Evolutionary conservation across 148 eudicot species (phyloP).

Genomic region (Tetragonia tetragonoides): DNA sequence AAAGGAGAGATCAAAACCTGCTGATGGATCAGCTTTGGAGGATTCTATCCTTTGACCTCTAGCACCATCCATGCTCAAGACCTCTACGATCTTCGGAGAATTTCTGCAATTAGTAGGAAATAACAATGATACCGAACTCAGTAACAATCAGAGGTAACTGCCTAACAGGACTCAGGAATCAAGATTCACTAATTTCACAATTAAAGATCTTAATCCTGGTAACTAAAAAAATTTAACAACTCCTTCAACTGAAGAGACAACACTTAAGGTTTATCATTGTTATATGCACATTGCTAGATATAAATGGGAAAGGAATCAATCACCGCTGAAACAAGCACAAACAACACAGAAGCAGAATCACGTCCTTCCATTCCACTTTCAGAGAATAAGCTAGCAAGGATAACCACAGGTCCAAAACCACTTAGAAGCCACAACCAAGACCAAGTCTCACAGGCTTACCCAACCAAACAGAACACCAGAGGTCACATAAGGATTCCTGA

Average conservation of each 20-base stretch:
- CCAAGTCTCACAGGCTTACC: not conserved
- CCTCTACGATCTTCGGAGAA: slow-evolving; percentile 63
- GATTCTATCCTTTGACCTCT: slow-evolving; percentile 58
- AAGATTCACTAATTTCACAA: not conserved
- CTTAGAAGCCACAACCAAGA: not conserved
- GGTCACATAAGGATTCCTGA: no score
- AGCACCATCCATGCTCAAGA: slow-evolving; percentile 70
- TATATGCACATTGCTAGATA: no score
- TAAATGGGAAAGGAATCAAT: not conserved
- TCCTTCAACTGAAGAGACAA: not conserved
- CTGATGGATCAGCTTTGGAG: slow-evolving; percentile 49
- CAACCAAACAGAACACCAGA: no score
- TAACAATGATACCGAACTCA: no score
- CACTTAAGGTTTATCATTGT: not conserved
- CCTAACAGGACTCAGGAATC: not conserved
- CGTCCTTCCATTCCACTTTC: not conserved
- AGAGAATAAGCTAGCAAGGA: not conserved
- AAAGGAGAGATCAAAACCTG: slow-evolving; percentile 39
- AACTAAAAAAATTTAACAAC: not conserved
- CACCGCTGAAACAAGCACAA: not conserved
- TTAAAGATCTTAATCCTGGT: not conserved
- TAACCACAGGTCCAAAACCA: not conserved
- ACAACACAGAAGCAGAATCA: not conserved
- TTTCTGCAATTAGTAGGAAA: slow-evolving; percentile 40
- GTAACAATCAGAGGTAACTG: no score